Evolutionary conservation across 2,329 filamentous ascomycete species (phyloP).

Genomic region (Pseudocercospora vitis): DNA sequence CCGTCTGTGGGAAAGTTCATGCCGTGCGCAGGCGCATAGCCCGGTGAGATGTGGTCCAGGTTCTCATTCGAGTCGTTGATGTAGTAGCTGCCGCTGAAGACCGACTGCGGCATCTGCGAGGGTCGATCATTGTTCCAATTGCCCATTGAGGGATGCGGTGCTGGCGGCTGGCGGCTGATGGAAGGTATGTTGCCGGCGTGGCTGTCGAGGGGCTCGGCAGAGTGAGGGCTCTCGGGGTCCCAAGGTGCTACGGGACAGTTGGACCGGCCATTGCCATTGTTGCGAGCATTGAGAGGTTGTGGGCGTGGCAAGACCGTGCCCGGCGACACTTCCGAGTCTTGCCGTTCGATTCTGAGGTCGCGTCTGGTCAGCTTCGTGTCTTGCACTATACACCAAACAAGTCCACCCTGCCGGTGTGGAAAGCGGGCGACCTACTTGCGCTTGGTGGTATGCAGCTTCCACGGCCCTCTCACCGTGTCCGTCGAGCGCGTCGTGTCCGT

Average conservation of each 20-base stretch:
- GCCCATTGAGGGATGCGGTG: conserved; percentile 53
- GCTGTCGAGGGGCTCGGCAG: conserved; percentile 17
- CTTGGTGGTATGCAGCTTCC: too few relatives aligned
- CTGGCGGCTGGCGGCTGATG: conserved; percentile 48
- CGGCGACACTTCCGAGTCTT: conserved; percentile 47
- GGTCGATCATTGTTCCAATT: conserved; percentile 33
- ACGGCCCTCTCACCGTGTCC: too few relatives aligned
- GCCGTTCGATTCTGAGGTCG: conserved; percentile 43
- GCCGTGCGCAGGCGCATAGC: conserved; percentile 59
- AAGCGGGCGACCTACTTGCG: too few relatives aligned
- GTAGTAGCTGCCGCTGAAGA: conserved; percentile 56
- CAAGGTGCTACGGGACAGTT: conserved; percentile 49
- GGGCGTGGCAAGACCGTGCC: conserved; percentile 37
- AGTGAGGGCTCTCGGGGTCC: conserved; percentile 43
- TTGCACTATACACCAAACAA: conserved; percentile 25
- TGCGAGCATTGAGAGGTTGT: conserved; percentile 37
- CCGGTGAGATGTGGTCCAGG: conserved; percentile 67
- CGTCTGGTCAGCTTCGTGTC: conserved; percentile 30
- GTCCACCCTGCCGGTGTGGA: too few relatives aligned
- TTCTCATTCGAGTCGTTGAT: conserved; percentile 76
- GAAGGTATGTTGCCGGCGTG: conserved; percentile 55
- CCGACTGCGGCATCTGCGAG: conserved; percentile 44
- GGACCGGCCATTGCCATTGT: conserved; percentile 44
- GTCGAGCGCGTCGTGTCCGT: too few relatives aligned
- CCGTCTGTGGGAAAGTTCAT: conserved; percentile 55